Conservation (phyloP, 768 basidiomycete genomes). For the Suillus placidus region DNA sequence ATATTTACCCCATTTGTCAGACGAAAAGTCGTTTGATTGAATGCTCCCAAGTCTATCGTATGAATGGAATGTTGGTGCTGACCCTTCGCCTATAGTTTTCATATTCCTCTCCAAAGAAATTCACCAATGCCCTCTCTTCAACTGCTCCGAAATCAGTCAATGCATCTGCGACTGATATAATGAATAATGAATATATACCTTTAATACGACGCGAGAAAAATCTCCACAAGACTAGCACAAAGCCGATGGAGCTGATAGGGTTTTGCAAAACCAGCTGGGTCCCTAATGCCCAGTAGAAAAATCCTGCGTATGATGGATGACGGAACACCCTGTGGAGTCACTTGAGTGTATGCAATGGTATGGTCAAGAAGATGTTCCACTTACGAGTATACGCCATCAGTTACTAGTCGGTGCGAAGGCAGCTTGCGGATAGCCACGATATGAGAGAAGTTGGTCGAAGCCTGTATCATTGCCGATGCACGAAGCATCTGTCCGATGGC, state of each 20-base stretch:
- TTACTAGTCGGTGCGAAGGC: constrained; percentile 78
- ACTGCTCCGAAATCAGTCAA: constrained; percentile 43
- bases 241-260: constrained; percentile 69
- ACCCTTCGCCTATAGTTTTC: constrained; percentile 72
- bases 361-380: constrained; percentile 28
- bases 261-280: constrained; percentile 94
- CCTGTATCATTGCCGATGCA: constrained; percentile 95
- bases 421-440: constrained; percentile 76
- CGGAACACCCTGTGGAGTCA: constrained; percentile 67
- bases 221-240: constrained; percentile 69
- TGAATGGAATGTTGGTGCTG: constrained; percentile 87
- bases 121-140: constrained; percentile 78
- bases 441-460: constrained; percentile 93
- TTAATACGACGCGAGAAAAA: constrained; percentile 85
- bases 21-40: not conserved
- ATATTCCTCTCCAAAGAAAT: constrained; percentile 92
- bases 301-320: constrained; percentile 96
- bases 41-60: constrained; percentile 48
- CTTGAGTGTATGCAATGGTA: constrained; percentile 12
- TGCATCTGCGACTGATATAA: constrained; percentile 8
- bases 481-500: constrained; percentile 76
- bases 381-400: constrained; percentile 86
- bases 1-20: not conserved
- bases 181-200: constrained; percentile 45
- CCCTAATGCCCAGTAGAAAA: constrained; percentile 97